Evolutionary conservation across 169 alveolate genomes (phyloP).

Genomic region (Eimeria praecox): DNA sequence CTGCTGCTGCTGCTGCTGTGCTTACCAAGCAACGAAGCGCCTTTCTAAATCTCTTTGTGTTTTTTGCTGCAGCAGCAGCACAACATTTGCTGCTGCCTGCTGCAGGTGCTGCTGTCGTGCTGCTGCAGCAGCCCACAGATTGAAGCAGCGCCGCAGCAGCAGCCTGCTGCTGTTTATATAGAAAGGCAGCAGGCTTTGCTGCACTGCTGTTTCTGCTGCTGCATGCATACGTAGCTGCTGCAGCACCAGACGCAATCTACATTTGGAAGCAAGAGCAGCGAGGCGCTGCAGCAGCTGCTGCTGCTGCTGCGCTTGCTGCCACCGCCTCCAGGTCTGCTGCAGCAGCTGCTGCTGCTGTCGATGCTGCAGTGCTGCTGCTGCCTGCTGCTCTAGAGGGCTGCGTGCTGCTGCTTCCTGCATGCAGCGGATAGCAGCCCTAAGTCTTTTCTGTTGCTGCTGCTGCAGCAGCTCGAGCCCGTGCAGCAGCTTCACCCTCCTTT

Average conservation of each 20-base stretch:
- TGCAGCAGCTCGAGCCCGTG: conserved; percentile 7
- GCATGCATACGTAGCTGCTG: conserved; percentile 69
- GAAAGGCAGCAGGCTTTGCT: background rate
- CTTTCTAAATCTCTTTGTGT: background rate
- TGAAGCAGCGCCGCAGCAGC: background rate
- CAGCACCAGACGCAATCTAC: conserved; percentile 18
- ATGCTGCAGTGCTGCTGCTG: conserved; percentile 26
- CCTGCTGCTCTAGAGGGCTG: conserved; percentile 31
- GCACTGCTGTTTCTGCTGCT: conserved; percentile 57
- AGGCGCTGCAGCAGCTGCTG: conserved; percentile 52
- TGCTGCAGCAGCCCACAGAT: conserved; percentile 37
- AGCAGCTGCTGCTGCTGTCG: conserved; percentile 46
- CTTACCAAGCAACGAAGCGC: conserved; percentile 40
- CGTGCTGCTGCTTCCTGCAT: conserved; percentile 62
- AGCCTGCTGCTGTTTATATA: background rate
- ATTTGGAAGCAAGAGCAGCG: background rate
- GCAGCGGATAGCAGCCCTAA: background rate
- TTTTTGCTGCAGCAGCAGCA: background rate
- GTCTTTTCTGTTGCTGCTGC: background rate
- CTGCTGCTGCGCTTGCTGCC: background rate
- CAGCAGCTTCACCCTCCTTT: background rate
- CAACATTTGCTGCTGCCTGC: conserved; percentile 45
- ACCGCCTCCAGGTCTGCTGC: conserved; percentile 12
- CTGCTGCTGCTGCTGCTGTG: background rate
- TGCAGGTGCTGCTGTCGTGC: conserved; percentile 56